Evolutionary conservation across 108 stramenopile genomes (phyloP), one percentile per base, ranked within the genome.

Genomic region (Asterionellopsis glacialis): DNA sequence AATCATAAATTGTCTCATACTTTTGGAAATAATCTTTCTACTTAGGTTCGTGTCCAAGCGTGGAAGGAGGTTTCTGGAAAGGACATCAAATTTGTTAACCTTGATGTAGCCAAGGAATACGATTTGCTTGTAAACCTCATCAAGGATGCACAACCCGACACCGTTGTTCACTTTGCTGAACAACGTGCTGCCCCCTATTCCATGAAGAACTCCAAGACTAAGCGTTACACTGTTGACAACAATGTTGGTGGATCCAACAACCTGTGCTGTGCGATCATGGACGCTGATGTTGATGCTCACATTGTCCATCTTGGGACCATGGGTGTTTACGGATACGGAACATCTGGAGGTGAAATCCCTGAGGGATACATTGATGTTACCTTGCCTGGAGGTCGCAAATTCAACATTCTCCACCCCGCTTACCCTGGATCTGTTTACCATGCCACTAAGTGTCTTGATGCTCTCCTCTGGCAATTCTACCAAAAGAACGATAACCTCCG

Each of bases 321-420:
- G 97, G 97, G 97, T 42, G 97, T 98, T 38, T 98, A 98, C 66
- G 97, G 97, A 58, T 98, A 97, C 72, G 97, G 97, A 59, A 97
- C 94, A 48, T 91, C 92, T 15, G 97, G 96, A 55, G 96, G 96
- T 53, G 95, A 97, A 79, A 98, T 98, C 57, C 97, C 97, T 33
- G 97, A 98, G 84, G 97, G 97, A 50, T 98, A 98, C 87, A 95
- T 98, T 66, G 97, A 98, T 81, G 95, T 98, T 19, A 94, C 69
- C 51, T 89, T 98, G 16, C 96, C 96, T 4, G 94, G 90, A 40
- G 90, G 94, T 58, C 81, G 95, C 19, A 68, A 94, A 70, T 52
- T 79, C 51, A 92, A 88, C 69, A 98, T 98, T 70, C 77, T 98
- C 51, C 97, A 98, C 76, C 97, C 97, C 25, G 97, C 97, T 39